Percentiles rank a stretch among this genome's conserved stretches.
Conservation (phyloP, 176 grass and related monocot species). For the Tuctoria greenei region DNA sequence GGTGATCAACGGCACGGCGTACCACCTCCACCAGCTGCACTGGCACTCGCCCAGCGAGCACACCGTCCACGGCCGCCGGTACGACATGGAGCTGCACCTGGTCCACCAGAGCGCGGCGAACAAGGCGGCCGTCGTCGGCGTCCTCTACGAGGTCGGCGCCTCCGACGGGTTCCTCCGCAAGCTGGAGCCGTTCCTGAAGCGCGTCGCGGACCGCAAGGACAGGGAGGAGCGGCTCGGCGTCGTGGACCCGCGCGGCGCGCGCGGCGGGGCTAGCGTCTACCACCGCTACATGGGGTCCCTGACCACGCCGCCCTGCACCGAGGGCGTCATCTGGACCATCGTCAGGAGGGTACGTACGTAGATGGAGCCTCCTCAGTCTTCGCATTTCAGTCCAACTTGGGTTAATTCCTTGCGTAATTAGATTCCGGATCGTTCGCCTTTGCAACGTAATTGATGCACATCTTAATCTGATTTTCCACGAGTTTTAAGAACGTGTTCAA, state of each 20-base stretch:
- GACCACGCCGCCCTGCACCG: slow-evolving; percentile 64
- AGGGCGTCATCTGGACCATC: slow-evolving; percentile 80
- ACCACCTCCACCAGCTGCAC: slow-evolving; percentile 59
- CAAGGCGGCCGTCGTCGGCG: slow-evolving; percentile 50
- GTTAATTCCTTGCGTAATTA: neutral
- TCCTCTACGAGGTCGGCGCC: slow-evolving; percentile 52
- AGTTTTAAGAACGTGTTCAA: neutral
- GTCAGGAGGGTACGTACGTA: slow-evolving; percentile 37
- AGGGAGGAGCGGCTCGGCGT: slow-evolving; percentile 40
- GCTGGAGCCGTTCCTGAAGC: slow-evolving; percentile 56
- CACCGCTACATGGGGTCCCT: slow-evolving; percentile 83
- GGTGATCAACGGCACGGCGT: slow-evolving; percentile 52
- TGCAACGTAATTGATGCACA: neutral
- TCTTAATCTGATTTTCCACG: neutral
- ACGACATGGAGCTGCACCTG: neutral
- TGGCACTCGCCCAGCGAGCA: slow-evolving; percentile 89
- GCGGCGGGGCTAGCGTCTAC: slow-evolving; percentile 45
- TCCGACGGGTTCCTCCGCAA: slow-evolving; percentile 45
- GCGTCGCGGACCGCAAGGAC: slow-evolving; percentile 17
- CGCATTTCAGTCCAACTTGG: neutral
- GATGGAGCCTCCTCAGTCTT: too few species aligned
- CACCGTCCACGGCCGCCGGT: slow-evolving; percentile 54
- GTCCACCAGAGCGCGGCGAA: neutral
- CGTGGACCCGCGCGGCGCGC: slow-evolving; percentile 37
- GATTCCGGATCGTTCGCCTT: neutral